Conservation (phyloP, 164 flowering plant species). For the Vitis vinifera region DNA sequence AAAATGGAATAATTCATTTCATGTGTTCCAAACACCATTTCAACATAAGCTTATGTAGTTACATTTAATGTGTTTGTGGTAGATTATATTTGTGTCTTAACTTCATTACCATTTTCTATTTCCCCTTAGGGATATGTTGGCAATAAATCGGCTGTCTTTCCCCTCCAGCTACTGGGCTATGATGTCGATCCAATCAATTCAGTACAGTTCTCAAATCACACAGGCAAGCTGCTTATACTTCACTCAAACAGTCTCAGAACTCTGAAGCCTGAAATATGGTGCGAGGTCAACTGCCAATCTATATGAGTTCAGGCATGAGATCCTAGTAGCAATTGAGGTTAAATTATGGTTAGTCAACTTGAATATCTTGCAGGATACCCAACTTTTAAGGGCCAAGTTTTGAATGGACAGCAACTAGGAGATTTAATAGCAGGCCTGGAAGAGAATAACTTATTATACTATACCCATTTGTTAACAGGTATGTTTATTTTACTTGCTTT, state of each 20-base stretch:
- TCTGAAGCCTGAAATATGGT: constrained; percentile 49
- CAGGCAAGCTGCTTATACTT: constrained; percentile 90
- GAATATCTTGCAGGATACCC: constrained; percentile 79
- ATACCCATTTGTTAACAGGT: constrained; percentile 98
- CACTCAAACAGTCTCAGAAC: constrained; percentile 40
- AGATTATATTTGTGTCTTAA: background rate
- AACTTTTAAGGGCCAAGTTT: constrained; percentile 93
- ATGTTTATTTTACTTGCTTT: constrained; percentile 1
- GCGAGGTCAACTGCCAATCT: constrained; percentile 38
- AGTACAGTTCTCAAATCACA: constrained; percentile 99
- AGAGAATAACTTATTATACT: constrained; percentile 77
- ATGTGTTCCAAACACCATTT: background rate
- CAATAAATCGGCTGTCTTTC: constrained; percentile 97
- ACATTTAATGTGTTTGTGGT: background rate
- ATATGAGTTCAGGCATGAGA: constrained; percentile 34
- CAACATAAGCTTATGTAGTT: background rate
- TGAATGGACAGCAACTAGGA: constrained; percentile 90
- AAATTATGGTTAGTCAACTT: constrained; percentile 20
- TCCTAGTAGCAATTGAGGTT: constrained; percentile 16
- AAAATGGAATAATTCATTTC: background rate
- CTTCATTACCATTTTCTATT: background rate
- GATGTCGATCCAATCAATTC: constrained; percentile 99
- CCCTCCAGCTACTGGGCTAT: constrained; percentile 91
- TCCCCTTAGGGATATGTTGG: constrained; percentile 88
- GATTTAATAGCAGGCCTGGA: constrained; percentile 91